Base-by-base conservation (phyloP, 2,329 filamentous ascomycete species). In the Penicillium expansum region DNA sequence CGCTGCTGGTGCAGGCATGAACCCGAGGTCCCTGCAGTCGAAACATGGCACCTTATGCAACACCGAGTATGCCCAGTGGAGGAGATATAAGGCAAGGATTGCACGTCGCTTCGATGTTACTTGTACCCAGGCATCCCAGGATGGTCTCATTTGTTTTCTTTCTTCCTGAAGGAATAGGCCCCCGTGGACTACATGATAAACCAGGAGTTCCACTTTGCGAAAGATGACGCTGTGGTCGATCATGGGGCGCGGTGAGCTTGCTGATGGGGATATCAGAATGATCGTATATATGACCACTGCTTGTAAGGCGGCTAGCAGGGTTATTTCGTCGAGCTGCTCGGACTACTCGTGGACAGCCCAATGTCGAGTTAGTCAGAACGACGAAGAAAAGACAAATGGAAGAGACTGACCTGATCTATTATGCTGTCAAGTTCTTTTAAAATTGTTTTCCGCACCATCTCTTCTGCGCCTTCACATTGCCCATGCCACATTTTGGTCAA, bases 101-200 rank as follows among this genome's bases (percentile, higher is more conserved):
- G 73, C 69, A 30, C 74, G 82, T 11, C 83, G 80, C 65, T 86
- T 86, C 43, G 77, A 76, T 59, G 86, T 84, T 62, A 86, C 76
- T 64, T 84, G 64, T 9, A 76, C 55, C 74, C 75, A 77, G 10
- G 67, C 59, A 20, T 71, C 65, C 72, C 72, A 77, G 2, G 64
- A 58, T 16, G 74, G 75, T 6, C 66, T 59, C 22, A 47, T 58
- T 50, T 71, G 66, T 11, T 65, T 57, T 7, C 59, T 60, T 55
- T 77, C 76, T 52, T 74, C 74, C 42, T 68, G 64, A 2, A 77
- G 68, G 49, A 73, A 52, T 10, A 77, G 62, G 1, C 73, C 73
- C 3, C 69, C 70, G 10, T 61, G 60, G 5, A 69, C 67, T 5
- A 72, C 66, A 56, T 73, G 65, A 42, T 66, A 68, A 2, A 68